Percentiles rank a stretch among this genome's conserved stretches.
phyloP scores from a whole-genome alignment of 768 basidiomycete species.

The Baorangia bicolor region DNA sequence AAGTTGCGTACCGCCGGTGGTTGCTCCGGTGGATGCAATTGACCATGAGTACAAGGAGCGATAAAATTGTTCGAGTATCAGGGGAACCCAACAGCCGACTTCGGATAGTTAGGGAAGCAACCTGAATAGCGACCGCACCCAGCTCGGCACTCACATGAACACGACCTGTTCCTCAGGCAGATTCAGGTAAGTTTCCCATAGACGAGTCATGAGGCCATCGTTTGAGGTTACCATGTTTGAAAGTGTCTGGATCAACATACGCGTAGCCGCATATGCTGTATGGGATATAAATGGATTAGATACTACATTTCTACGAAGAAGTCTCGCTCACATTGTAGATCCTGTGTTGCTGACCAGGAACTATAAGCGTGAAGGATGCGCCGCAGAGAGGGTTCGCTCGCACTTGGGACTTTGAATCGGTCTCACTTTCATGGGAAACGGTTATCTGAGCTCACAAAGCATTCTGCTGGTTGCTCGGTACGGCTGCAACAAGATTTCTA shows the following conservation, averaged over 20 bases:
- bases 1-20: slow-evolving; percentile 50
- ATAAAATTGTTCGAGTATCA: slow-evolving; percentile 59
- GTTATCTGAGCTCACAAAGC: slow-evolving; percentile 59
- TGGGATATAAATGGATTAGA: neutral
- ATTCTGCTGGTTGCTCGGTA: slow-evolving; percentile 64
- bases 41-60: slow-evolving; percentile 65
- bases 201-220: slow-evolving; percentile 47
- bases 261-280: slow-evolving; percentile 60
- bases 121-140: neutral
- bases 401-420: slow-evolving; percentile 40
- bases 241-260: slow-evolving; percentile 72
- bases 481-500: slow-evolving; percentile 79
- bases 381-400: slow-evolving; percentile 70
- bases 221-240: slow-evolving; percentile 85
- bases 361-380: slow-evolving; percentile 69
- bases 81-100: slow-evolving; percentile 64
- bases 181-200: slow-evolving; percentile 66
- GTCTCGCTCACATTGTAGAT: slow-evolving; percentile 49
- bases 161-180: slow-evolving; percentile 73
- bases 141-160: slow-evolving; percentile 56
- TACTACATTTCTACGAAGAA: slow-evolving; percentile 1
- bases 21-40: slow-evolving; percentile 66
- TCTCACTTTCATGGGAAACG: neutral
- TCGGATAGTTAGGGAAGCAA: slow-evolving; percentile 9
- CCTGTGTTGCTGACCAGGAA: slow-evolving; percentile 69